Evolutionary conservation across 73 alveolate species (phyloP).

Genomic region (Paramecium octaurelia): DNA sequence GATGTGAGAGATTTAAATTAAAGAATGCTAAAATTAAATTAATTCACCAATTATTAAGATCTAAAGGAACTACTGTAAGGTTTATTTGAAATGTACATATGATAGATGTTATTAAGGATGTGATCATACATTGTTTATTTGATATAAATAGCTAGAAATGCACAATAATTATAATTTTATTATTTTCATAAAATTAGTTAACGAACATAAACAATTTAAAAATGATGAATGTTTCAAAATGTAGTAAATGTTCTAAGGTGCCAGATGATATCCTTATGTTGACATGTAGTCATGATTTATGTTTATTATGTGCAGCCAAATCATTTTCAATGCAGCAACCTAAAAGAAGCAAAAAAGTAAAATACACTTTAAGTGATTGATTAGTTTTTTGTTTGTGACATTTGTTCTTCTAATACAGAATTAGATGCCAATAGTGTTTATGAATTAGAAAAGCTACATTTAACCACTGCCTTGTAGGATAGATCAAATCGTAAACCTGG

Average conservation of each 20-base stretch:
- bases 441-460: constrained; percentile 46
- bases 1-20: not conserved
- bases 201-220: constrained; percentile 1
- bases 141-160: not conserved
- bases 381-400: not conserved
- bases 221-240: constrained; percentile 26
- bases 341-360: constrained; percentile 44
- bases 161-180: not conserved
- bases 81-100: not conserved
- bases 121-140: not conserved
- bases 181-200: not conserved
- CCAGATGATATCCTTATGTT: constrained; percentile 65
- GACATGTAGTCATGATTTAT: constrained; percentile 58
- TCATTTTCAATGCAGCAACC: constrained; percentile 21
- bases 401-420: constrained; percentile 29
- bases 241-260: constrained; percentile 43
- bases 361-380: not conserved
- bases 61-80: not conserved
- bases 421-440: constrained; percentile 37
- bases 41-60: not conserved
- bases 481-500: not conserved
- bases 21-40: not conserved
- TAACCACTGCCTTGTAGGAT: not conserved
- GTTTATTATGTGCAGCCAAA: constrained; percentile 59
- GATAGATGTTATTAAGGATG: not conserved